Base-by-base conservation (phyloP, 2,329 filamentous ascomycete genomes). In the Magnaporthiopsis incrustans region DNA sequence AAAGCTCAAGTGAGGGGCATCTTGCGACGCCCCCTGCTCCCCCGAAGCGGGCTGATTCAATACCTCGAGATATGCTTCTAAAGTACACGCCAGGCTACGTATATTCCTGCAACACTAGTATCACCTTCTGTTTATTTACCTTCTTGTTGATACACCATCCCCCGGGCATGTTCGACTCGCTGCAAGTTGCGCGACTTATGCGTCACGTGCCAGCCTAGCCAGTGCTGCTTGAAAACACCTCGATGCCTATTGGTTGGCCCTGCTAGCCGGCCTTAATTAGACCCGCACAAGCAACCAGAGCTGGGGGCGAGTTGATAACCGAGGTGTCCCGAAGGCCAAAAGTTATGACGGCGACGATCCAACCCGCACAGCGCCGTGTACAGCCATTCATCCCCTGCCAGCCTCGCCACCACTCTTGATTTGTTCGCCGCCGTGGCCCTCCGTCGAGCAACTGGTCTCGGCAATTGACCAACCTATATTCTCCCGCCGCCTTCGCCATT, bases 221-320 rank as follows among this genome's bases (percentile, higher is more conserved):
- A 25, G 27, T 5, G n/a, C 57, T 58, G 57, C 25, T 58, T 58
- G 57, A 58, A 58, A 58, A 58, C 57, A 27, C 57, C 3, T 15
- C 25, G 57, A 15, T 11, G 1, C 4, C 18, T 15, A 58, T 58
- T 58, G 57, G 57, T 25, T 32, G 27, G 57, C 57, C 25, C 11
- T 32, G 4, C 27, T 58, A 10, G 11, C 25, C 25, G 25, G 26
- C 18, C 3, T 30, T 25, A 15, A 58, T 26, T 25, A 27, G 27
- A 15, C 25, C 25, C 27, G 57, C 57, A 58, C 25, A 25, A 32
- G 27, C 27, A 27, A 4, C 44, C 44, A 18, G 44, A 53, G 44
- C 57, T 58, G 25, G 57, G 57, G 57, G 57, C 57, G 57, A 58
- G 14, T 58, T 30, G 25, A 58, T 58, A 58, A 58, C 57, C 57